Evolutionary conservation across 371 early-diverging fungal species (phyloP), one percentile per base, ranked within the genome.

Genomic region (Mucor lusitanicus): DNA sequence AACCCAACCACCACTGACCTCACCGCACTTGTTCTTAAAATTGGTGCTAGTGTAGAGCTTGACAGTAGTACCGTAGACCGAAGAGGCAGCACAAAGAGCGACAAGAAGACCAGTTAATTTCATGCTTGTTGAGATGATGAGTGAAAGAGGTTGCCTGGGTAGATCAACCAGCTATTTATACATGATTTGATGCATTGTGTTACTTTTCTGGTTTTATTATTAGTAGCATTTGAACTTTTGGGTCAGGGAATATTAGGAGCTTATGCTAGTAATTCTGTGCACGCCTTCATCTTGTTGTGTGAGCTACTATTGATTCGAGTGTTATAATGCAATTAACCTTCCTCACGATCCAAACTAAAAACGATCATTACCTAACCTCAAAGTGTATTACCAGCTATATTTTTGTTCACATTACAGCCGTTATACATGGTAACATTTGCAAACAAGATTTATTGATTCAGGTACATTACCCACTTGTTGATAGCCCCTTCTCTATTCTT

Each of bases 11-110:
- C 25, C 59, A 40, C 39, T 37, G 37, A 59, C 59, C 40, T 59
- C 59, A 39, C 59, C 59, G 40, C 59, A 59, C 39, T 59, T 59
- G 25, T 59, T 39, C 17, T 59, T 56, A 32, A 32, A 56, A 17
- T 56, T 19, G 15, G 15, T 13, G 33, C 56, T 56, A 7, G 28
- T 56, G 56, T 56, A 56, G 9, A 56, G 27, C 32, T 56, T 56
- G 17, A 56, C 56, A 56, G 56, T 17, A 5, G 56, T 17, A n/a
- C 56, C 28, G 32, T 56, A 32, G 9, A 56, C 56, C 6, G 32
- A n/a, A 13, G 54, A 54, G 17, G 27, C n/a, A 27, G 56, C 56
- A 30, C 27, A 28, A 3, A 56, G 19, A 56, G 56, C 32, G 30
- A 56, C 32, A 12, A 32, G 2, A 15, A 56, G 56, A n/a, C 17